These are phyloP conservation scores for Calendula officinalis DNA, from an alignment of 129 eudicot species.

Conservation along the genomic window DNA sequence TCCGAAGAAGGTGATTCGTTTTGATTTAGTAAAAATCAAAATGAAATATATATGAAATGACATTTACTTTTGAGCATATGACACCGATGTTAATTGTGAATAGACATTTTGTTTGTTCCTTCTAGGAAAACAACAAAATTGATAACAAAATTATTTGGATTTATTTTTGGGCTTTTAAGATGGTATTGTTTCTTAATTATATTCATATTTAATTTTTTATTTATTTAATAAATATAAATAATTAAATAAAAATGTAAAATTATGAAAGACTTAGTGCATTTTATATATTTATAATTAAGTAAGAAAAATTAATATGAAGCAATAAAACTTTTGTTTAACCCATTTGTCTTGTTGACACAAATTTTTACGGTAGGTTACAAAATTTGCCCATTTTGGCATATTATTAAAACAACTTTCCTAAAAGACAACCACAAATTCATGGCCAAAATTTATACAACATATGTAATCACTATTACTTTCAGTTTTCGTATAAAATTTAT, in stretches of 20 bases:
- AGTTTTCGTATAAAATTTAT: not conserved
- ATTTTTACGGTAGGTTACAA: slow-evolving; percentile 19
- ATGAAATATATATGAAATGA: slow-evolving; percentile 10
- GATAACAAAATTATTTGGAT: slow-evolving; percentile 26
- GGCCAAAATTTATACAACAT: slow-evolving; percentile 27
- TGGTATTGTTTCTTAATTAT: no score
- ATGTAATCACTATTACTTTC: not conserved
- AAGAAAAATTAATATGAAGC: no score
- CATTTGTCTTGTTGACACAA: slow-evolving; percentile 13
- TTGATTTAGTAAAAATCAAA: not conserved
- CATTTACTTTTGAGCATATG: slow-evolving; percentile 18
- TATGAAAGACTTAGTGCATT: no score
- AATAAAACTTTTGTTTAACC: not conserved
- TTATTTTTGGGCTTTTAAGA: slow-evolving; percentile 22
- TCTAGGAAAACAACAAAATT: slow-evolving; percentile 27
- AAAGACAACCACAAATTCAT: slow-evolving; percentile 23
- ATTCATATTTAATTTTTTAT: no score
- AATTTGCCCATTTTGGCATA: slow-evolving; percentile 18
- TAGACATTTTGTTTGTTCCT: slow-evolving; percentile 30
- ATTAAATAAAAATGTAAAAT: no score
- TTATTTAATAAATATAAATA: no score
- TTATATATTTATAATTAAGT: no score
- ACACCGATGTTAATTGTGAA: slow-evolving; percentile 31
- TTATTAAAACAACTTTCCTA: slow-evolving; percentile 2
- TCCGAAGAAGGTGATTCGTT: not conserved